Conservation (phyloP, 306 rosid genomes). For the Castanea mollissima region DNA sequence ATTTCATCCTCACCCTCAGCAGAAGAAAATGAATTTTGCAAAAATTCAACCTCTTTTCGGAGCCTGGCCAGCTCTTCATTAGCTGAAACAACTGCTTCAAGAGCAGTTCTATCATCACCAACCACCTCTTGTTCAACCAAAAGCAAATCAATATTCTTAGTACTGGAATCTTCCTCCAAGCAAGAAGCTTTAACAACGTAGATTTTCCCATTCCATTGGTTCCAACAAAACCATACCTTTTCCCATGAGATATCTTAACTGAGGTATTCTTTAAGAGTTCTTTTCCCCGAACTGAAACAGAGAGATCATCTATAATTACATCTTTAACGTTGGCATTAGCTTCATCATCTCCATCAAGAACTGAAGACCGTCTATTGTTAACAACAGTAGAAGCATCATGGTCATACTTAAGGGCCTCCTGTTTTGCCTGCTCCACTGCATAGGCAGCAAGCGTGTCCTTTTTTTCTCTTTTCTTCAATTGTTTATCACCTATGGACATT, state of each 20-base stretch:
- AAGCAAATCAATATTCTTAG: slow-evolving; percentile 77
- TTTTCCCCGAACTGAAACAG: slow-evolving; percentile 53
- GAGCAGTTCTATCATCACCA: slow-evolving; percentile 69
- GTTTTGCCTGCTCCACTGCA: slow-evolving; percentile 49
- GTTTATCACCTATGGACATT: slow-evolving; percentile 38
- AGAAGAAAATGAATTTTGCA: slow-evolving; percentile 43
- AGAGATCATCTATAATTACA: slow-evolving; percentile 44
- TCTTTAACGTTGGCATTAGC: slow-evolving; percentile 61
- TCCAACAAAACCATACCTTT: slow-evolving; percentile 68
- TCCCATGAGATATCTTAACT: slow-evolving; percentile 61
- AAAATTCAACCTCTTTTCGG: slow-evolving; percentile 57
- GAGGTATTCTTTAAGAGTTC: slow-evolving; percentile 58
- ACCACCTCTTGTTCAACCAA: slow-evolving; percentile 75
- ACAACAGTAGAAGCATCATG: slow-evolving; percentile 79
- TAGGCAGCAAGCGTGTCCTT: slow-evolving; percentile 54
- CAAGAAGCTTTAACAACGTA: slow-evolving; percentile 73
- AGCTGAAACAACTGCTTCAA: slow-evolving; percentile 78
- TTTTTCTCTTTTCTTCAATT: slow-evolving; percentile 55
- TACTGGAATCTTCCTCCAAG: slow-evolving; percentile 86
- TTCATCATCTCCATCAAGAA: slow-evolving; percentile 56
- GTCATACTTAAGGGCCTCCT: slow-evolving; percentile 61
- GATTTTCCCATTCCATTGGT: slow-evolving; percentile 77
- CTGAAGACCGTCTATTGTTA: slow-evolving; percentile 55
- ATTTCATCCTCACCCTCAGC: slow-evolving; percentile 37
- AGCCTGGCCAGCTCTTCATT: slow-evolving; percentile 62